phyloP scores from a whole-genome alignment of 2,329 filamentous ascomycete genomes.

The Nectriaceae sp. region DNA sequence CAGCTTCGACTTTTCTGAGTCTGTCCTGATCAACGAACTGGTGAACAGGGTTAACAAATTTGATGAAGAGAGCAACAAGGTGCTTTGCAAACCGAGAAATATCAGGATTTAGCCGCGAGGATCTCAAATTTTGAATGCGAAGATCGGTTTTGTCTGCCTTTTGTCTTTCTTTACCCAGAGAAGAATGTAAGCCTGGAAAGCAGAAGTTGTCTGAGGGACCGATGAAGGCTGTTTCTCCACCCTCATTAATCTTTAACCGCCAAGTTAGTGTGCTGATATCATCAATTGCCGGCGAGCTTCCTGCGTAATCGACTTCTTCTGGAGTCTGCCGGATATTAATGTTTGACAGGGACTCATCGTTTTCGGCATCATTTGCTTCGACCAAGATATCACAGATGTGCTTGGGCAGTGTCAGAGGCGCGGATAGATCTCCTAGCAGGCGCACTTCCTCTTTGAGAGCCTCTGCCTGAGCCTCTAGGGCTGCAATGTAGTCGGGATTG shows the following conservation, averaged over 20 bases:
- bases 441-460: background rate
- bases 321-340: background rate
- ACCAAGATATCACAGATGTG: background rate
- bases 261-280: background rate
- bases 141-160: no score
- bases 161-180: no score
- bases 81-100: no score
- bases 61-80: background rate
- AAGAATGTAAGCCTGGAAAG: no score
- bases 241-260: background rate
- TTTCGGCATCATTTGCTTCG: background rate
- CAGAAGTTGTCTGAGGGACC: constrained; percentile 1
- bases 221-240: constrained; percentile 1
- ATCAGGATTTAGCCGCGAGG: no score
- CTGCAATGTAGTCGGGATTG: background rate
- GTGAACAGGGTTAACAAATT: background rate
- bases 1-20: background rate
- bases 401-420: background rate
- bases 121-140: no score
- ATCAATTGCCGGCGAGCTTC: background rate
- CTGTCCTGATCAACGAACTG: background rate
- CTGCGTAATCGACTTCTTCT: background rate
- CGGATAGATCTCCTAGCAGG: background rate
- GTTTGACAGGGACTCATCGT: background rate
- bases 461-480: background rate